phyloP scores from a whole-genome alignment of 2,329 filamentous ascomycete species.

The Teratosphaeria gauchensis region DNA sequence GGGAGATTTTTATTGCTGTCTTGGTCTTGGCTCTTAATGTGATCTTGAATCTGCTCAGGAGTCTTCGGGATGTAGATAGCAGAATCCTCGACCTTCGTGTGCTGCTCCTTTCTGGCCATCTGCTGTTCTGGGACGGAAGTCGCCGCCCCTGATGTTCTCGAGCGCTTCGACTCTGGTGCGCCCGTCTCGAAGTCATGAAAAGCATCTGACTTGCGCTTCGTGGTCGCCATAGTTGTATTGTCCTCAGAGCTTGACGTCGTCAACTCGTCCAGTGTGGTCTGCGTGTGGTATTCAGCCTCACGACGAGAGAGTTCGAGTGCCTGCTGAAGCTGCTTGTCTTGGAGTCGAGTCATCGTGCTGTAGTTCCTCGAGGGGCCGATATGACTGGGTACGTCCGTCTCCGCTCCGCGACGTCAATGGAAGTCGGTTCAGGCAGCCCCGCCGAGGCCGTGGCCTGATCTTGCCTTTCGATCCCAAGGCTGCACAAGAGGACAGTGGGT shows the following conservation, averaged over 20 bases:
- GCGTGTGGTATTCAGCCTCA: background rate
- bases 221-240: background rate
- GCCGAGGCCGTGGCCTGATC: background rate
- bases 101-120: background rate
- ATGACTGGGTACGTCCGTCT: background rate
- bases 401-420: background rate
- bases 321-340: background rate
- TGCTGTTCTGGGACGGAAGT: background rate
- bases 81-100: background rate
- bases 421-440: background rate
- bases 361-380: background rate
- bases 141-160: background rate
- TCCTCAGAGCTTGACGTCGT: background rate
- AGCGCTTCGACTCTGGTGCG: background rate
- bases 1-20: background rate
- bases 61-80: background rate
- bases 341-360: background rate
- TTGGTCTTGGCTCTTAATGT: background rate
- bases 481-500: background rate
- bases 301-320: background rate
- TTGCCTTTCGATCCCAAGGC: background rate
- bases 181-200: background rate
- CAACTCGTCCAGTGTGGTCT: background rate
- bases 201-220: background rate
- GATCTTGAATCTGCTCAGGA: background rate